Evolutionary conservation across 2,329 filamentous ascomycete genomes (phyloP), one percentile per base, ranked within the genome.

Genomic region (Alternaria sp.): DNA sequence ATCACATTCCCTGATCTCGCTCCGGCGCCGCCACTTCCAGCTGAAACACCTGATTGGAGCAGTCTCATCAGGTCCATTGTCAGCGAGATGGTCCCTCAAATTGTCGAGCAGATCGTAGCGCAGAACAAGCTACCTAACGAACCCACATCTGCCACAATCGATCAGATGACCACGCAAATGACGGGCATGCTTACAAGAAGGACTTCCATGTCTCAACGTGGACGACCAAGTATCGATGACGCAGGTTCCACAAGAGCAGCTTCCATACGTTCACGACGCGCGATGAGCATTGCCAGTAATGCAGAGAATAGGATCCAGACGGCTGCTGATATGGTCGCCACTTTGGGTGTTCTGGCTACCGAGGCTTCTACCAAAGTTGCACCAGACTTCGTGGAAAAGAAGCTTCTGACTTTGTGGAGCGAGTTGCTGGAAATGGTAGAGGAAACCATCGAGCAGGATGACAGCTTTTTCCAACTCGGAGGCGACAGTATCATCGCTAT

Each of bases 401-500:
- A 76, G 43, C 57, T 77, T 44, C 61, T 75, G 43, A 63, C 56
- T 2, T 38, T 77, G 7, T 77, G 74, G 74, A 72, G 69, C 52
- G 70, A 75, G 36, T 44, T 77, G 7, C 59, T 76, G 41, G 72
- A 76, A 48, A 74, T 74, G 71, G 73, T 74, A 14, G 73, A 76
- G 47, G 73, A 71, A 41, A 68, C 69, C 0, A 76, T 77, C 61
- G 74, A 69, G 28, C 66, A 68, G 24, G 75, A 76, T 8, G 72
- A 75, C 51, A 74, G 68, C 38, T 77, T 77, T 47, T 77, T 77
- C 52, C 69, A 74, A 56, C 66, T 75, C 9, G 74, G 74, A 34
- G 74, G 74, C 12, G 73, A 76, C 47, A 73, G 68, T 38, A 75
- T 77, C 38, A 73, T 75, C 42, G 75, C 75, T 7, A 77, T 77